Conservation (phyloP, 2,329 filamentous ascomycete species). For the Elsinoe necatrix region DNA sequence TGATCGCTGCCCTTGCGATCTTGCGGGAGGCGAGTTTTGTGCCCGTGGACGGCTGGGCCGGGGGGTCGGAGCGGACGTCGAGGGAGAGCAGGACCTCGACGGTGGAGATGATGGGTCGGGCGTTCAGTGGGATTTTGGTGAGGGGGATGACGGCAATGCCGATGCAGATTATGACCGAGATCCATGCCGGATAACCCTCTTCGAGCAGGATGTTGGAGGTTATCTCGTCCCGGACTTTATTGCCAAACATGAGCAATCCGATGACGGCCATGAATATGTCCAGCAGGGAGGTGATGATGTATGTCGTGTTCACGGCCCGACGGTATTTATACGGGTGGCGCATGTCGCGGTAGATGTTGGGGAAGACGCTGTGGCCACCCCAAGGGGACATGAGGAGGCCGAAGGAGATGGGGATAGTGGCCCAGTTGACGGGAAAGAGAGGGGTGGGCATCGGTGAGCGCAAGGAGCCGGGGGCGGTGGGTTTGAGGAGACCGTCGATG, state of each 20-base stretch:
- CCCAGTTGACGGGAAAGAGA: conserved; percentile 78
- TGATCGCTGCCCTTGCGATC: conserved; percentile 52
- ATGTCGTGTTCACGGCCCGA: conserved; percentile 67
- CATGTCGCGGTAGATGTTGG: conserved; percentile 75
- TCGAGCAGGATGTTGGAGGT: conserved; percentile 79
- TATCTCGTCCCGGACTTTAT: conserved; percentile 77
- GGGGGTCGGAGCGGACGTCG: conserved; percentile 47
- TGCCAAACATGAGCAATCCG: conserved; percentile 90
- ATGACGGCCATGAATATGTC: conserved; percentile 75
- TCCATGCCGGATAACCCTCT: conserved; percentile 60
- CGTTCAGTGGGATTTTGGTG: conserved; percentile 88
- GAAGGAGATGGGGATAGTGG: conserved; percentile 76
- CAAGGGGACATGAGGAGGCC: conserved; percentile 80
- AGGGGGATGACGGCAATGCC: conserved; percentile 89
- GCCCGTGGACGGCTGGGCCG: conserved; percentile 40
- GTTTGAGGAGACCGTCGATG: conserved; percentile 78
- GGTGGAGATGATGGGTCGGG: conserved; percentile 78
- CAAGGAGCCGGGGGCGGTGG: conserved; percentile 70
- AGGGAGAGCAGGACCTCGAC: conserved; percentile 73
- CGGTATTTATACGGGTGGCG: conserved; percentile 74
- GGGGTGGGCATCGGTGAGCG: conserved; percentile 70
- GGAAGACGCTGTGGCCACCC: conserved; percentile 68
- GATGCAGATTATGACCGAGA: conserved; percentile 72
- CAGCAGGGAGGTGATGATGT: conserved; percentile 73
- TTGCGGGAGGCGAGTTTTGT: conserved; percentile 44